These are phyloP conservation scores for Leccinum longicurvipes DNA, from an alignment of 768 basidiomycete genomes.

Conservation along the genomic window DNA sequence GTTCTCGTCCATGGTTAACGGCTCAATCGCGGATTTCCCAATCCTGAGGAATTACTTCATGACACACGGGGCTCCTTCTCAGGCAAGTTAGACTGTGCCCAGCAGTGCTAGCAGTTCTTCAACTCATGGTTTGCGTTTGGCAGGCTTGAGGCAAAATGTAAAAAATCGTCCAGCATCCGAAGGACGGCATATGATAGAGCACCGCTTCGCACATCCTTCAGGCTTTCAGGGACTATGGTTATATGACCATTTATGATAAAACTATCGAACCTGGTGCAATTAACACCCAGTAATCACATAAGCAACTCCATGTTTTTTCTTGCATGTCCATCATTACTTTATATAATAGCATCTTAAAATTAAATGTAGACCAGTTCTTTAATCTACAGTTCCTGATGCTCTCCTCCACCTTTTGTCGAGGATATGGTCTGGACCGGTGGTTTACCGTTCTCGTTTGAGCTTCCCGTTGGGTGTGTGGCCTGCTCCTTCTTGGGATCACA, in stretches of 20 bases:
- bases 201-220: conserved; percentile 1
- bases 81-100: conserved; percentile 33
- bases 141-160: conserved; percentile 26
- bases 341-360: conserved; percentile 16
- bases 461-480: conserved; percentile 25
- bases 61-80: conserved; percentile 54
- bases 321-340: conserved; percentile 22
- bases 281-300: conserved; percentile 8
- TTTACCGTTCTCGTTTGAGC: conserved; percentile 27
- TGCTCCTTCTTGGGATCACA: conserved; percentile 63
- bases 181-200: background rate
- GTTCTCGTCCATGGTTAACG: conserved; percentile 57
- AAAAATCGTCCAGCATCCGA: conserved; percentile 5
- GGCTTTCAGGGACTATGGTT: conserved; percentile 16
- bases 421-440: conserved; percentile 23
- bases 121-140: conserved; percentile 24
- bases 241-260: conserved; percentile 28
- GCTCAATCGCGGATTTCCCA: conserved; percentile 82
- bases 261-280: conserved; percentile 10
- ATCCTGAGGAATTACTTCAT: conserved; percentile 76
- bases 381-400: conserved; percentile 32
- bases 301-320: conserved; percentile 19
- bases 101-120: conserved; percentile 8
- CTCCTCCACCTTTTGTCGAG: conserved; percentile 7
- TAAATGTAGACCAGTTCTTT: conserved; percentile 10